Conservation (phyloP, 2,329 filamentous ascomycete genomes). For the Zasmidium citrigriseum region DNA sequence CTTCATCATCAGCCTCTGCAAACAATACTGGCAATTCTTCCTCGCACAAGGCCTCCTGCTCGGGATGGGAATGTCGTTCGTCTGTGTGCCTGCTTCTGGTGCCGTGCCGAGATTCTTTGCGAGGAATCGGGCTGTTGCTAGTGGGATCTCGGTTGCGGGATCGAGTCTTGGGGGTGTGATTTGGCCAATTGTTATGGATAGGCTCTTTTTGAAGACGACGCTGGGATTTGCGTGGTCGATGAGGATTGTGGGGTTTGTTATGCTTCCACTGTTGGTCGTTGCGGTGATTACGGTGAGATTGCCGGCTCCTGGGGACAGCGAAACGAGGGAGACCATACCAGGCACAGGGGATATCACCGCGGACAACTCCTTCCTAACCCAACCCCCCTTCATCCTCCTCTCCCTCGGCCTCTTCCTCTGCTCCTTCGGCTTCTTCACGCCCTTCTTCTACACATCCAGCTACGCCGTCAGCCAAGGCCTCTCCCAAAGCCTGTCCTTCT, state of each 20-base stretch:
- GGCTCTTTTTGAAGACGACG: slow-evolving; percentile 24
- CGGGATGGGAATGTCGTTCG: slow-evolving; percentile 44
- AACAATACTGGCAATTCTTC: slow-evolving; percentile 55
- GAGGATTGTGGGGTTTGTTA: slow-evolving; percentile 53
- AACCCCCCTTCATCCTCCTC: slow-evolving; percentile 27
- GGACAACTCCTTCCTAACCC: slow-evolving; percentile 20
- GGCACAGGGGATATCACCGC: slow-evolving; percentile 5
- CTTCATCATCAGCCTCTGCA: slow-evolving; percentile 50
- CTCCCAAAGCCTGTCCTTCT: slow-evolving; percentile 26
- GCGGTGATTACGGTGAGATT: neutral
- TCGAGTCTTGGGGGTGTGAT: slow-evolving; percentile 55
- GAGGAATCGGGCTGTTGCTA: slow-evolving; percentile 48
- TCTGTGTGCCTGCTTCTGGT: slow-evolving; percentile 49
- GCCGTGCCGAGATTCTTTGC: slow-evolving; percentile 50
- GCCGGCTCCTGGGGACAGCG: too few species aligned
- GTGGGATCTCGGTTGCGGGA: slow-evolving; percentile 44
- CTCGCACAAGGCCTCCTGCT: slow-evolving; percentile 52
- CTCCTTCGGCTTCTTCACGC: slow-evolving; percentile 36
- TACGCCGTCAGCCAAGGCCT: slow-evolving; percentile 32
- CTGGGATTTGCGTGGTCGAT: slow-evolving; percentile 58
- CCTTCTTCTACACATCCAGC: slow-evolving; percentile 43
- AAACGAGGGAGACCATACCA: neutral
- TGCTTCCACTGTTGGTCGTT: slow-evolving; percentile 31
- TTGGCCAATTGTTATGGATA: slow-evolving; percentile 29
- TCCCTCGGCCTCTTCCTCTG: slow-evolving; percentile 24